Evolutionary conservation across 148 eudicot species (phyloP).

Genomic region (Fagopyrum homotropicum): DNA sequence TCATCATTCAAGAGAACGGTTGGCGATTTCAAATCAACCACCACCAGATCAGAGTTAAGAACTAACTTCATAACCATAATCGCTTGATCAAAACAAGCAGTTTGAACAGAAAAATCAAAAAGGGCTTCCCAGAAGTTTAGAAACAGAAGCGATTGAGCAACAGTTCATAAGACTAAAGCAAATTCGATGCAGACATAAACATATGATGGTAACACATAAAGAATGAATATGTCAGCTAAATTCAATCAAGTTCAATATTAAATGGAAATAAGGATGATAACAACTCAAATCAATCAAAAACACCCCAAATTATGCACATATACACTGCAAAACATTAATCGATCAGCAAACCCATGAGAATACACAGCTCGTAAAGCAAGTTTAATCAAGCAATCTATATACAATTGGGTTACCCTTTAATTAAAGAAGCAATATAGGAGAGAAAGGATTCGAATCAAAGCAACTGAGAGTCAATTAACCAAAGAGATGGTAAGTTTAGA

Average conservation of each 20-base stretch:
- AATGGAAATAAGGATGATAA: neutral
- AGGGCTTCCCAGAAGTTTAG: neutral
- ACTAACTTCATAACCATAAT: neutral
- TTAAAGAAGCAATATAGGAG: neutral
- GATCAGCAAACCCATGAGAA: neutral
- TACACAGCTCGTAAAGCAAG: neutral
- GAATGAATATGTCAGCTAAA: neutral
- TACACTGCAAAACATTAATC: neutral
- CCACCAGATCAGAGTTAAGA: neutral
- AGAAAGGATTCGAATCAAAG: constrained; percentile 4
- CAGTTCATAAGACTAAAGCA: neutral
- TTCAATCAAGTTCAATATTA: neutral
- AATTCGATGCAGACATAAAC: neutral
- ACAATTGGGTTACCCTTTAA: neutral
- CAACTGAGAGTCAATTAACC: neutral
- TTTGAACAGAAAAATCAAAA: neutral
- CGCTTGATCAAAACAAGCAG: neutral
- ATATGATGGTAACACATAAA: neutral
- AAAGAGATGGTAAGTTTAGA: neutral
- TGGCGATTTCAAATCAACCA: neutral
- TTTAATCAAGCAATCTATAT: neutral
- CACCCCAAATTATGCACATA: neutral
- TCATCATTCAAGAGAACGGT: neutral
- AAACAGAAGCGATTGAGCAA: neutral
- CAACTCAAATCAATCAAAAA: neutral